Evolutionary conservation across 305 asterid genomes (phyloP).

Genomic region (Solanum hybrid): DNA sequence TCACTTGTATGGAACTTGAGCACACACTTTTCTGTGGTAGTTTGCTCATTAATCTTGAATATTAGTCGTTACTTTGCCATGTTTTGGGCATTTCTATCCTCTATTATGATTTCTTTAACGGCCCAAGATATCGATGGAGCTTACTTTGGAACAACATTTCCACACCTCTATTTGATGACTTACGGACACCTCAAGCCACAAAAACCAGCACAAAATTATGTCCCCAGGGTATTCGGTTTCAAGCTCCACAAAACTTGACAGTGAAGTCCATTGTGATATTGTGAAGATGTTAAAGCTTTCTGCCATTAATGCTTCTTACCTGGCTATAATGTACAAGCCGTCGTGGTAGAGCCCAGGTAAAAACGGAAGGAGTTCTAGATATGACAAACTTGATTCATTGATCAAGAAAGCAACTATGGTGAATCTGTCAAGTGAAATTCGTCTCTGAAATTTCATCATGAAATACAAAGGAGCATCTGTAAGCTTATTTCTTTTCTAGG

Average conservation of each 20-base stretch:
- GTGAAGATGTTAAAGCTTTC: slow-evolving; percentile 19
- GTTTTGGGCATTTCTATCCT: neutral
- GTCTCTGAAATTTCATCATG: slow-evolving; percentile 4
- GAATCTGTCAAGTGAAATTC: slow-evolving; percentile 18
- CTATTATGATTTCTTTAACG: slow-evolving; percentile 32
- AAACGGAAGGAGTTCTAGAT: slow-evolving; percentile 12
- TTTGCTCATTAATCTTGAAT: neutral
- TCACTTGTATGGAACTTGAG: neutral
- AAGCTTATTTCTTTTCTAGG: slow-evolving; percentile 26
- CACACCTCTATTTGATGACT: slow-evolving; percentile 88
- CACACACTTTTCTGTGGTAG: neutral
- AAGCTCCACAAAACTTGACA: slow-evolving; percentile 74
- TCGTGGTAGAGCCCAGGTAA: neutral
- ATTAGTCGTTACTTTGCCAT: neutral
- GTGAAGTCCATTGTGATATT: slow-evolving; percentile 3
- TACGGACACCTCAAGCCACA: slow-evolving; percentile 92
- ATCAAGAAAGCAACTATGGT: slow-evolving; percentile 25
- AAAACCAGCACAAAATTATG: slow-evolving; percentile 66
- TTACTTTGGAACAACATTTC: slow-evolving; percentile 84
- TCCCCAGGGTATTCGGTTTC: slow-evolving; percentile 82
- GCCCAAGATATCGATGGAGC: slow-evolving; percentile 72
- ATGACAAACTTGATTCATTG: slow-evolving; percentile 21
- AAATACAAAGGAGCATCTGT: slow-evolving; percentile 22
- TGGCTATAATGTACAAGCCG: slow-evolving; percentile 20
- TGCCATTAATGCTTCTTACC: slow-evolving; percentile 22